Evolutionary conservation across 2,329 filamentous ascomycete genomes (phyloP), one percentile per base, ranked within the genome.

Genomic region (Alternaria gansuensis): DNA sequence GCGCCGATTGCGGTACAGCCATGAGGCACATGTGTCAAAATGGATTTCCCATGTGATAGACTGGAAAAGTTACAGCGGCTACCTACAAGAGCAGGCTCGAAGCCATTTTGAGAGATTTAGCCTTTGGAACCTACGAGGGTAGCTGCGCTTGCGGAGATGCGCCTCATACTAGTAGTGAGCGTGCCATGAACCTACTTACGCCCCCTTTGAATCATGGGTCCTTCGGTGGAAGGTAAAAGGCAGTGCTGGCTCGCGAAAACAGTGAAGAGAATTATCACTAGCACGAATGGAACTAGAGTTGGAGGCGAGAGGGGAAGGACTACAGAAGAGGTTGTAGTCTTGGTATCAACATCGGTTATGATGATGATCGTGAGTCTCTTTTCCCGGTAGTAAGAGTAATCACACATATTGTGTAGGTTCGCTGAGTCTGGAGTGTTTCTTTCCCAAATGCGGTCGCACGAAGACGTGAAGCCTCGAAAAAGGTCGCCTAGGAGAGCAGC

Each of bases 41-140:
- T 26, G 44, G 31, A 46, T 28, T 33, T 34, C n/a, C 44, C 29
- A 34, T 46, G 44, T 24, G 44, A 46, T 29, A 46, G 21, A 17
- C 17, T 34, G 44, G 26, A 48, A 48, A 24, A 48, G 21, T n/a
- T 36, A 23, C 31, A 36, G 44, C 44, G 29, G 31, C 29, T 24
- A 36, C 44, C 29, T 34, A 31, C 31, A 48, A 36, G 31, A 24
- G 13, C 9, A 29, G 29, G n/a, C 9, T 13, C 17, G 11, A 24
- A 48, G 9, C 13, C 14, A 9, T 36, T 17, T 36, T 26, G 21
- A 3, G 13, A 14, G 8, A 34, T 48, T 36, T n/a, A 5, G 31
- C 31, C 26, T 48, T 24, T 33, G 7, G 31, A 13, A 36, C 17
- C 8, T 48, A 31, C 44, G 9, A 6, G 11, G 29, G 7, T 26